These are phyloP conservation scores for Telopea speciosissima DNA, from an alignment of 177 flowering plant genomes.

Conservation along the genomic window DNA sequence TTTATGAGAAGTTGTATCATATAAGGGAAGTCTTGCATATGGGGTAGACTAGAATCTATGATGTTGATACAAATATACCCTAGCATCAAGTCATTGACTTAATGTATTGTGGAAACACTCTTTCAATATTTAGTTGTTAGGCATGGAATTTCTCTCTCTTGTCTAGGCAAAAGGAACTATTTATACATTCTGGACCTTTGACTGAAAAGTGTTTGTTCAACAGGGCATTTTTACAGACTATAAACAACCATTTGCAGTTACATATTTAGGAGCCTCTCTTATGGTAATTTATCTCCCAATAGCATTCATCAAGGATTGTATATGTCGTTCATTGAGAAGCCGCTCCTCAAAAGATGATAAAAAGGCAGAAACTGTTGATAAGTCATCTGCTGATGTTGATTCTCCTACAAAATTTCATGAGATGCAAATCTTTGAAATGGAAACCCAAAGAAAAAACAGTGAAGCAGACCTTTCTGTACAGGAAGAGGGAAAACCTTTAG, in stretches of 20 bases:
- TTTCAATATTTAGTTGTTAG: background rate
- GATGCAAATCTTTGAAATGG: conserved; percentile 43
- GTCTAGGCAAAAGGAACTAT: background rate
- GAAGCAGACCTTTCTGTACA: conserved; percentile 36
- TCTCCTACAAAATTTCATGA: conserved; percentile 46
- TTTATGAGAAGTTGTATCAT: background rate
- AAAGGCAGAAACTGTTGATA: conserved; percentile 27
- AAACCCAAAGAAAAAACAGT: conserved; percentile 50
- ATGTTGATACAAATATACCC: background rate
- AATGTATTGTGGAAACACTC: background rate
- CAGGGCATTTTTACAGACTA: conserved; percentile 85
- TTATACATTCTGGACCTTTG: background rate
- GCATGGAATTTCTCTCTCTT: background rate
- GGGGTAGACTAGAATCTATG: background rate
- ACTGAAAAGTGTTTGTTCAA: conserved; percentile 6
- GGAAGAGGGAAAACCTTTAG: conserved; percentile 54
- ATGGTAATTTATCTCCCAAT: conserved; percentile 95
- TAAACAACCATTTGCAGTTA: conserved; percentile 95
- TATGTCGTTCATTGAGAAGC: conserved; percentile 43
- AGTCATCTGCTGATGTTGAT: conserved; percentile 28
- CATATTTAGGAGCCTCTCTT: conserved; percentile 97
- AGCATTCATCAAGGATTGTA: conserved; percentile 79
- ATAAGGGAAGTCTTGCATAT: background rate
- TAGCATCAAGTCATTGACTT: background rate
- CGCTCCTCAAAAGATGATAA: conserved; percentile 47